Base-by-base conservation (phyloP, 345 rosid species). In the Kernera saxatilis region DNA sequence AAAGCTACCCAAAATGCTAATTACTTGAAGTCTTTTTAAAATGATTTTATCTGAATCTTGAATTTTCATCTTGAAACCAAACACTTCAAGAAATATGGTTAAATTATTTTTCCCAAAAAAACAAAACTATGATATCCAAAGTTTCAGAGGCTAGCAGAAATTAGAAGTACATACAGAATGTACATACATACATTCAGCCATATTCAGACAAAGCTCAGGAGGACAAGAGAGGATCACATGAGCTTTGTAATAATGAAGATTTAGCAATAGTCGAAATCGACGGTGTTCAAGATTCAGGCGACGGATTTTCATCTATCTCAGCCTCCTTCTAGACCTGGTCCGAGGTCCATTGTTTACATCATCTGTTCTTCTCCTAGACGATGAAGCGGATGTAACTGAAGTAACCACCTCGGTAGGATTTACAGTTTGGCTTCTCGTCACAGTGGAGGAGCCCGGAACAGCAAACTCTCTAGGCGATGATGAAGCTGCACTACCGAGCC, bases 241-340 rank as follows among this genome's bases (percentile, higher is more conserved):
- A 63, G 57, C 39, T 17, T 56, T 37, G 60, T 48, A 64, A 19
- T 36, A 35, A 51, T 8, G 13, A 21, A 62, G 60, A 60, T 49
- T 17, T 53, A 40, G 32, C 30, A 63, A 19, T 19, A 8, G 6
- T 44, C 6, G n/a, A 18, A 29, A 27, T 18, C n/a, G 11, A 32
- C 26, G 13, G 55, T 23, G 27, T 59, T 44, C 8, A 45, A 64
- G 41, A 46, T 10, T 18, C 41, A 18, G 23, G 71, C 7, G 32
- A 19, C 3, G 5, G 39, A 27, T 8, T 44, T 13, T 3, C 13
- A 17, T 36, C 59, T 64, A 79, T 22, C 78, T 76, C 72, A 86
- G 63, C 77, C 91, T 80, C 70, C 88, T 79, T 72, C 91, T 78
- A 32, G 77, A 81, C 44, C 72, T 78, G 15, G 84, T 87, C 44